Base-by-base conservation (phyloP, 768 basidiomycete species). In the Cyathus striatus region DNA sequence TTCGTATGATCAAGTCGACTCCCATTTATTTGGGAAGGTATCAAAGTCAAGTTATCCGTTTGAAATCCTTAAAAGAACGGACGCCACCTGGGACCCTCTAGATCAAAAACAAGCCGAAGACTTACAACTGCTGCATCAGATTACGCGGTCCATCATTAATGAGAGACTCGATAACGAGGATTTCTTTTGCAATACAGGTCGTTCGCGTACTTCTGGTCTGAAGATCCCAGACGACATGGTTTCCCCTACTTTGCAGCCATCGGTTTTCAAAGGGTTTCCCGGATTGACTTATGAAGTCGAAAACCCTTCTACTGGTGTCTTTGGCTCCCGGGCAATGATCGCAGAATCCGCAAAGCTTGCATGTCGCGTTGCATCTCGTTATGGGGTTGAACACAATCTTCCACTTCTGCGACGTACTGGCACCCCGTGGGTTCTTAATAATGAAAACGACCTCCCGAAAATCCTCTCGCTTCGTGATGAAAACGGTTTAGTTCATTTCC, bases 341-440 rank as follows among this genome's bases (percentile, higher is more conserved):
- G 69, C 82, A 0, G 92, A 96, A 60, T 69, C 74, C 52, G 93
- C 93, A 84, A 86, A 91, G 54, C 55, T 83, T 14, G 91, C 90
- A 0, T 83, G 80, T 38, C 79, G 83, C 2, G 69, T 83, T 1
- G 83, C 86, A 1, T 94, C 92, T 21, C 69, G 65, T 30, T 92
- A 89, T 65, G 78, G 77, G 43, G 47, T 57, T 16, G 83, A 86
- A 7, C 71, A 67, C 13, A 65, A 66, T 3, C 46, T 95, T 23
- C 82, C 85, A 2, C 69, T 80, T 33, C 55, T 90, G 5, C 86
- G 85, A 38, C 78, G 92, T 16, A 52, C 62, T 2, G 55, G 69
- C 18, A 56, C 62, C 35, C 54, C 68, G 26, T 53, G 64, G 0
- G 32, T 62, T 6, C 51, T 62, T 10, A 43, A 50, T 3, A 58